Base-by-base conservation (phyloP, 148 eudicot species). In the Camellia sinensis region DNA sequence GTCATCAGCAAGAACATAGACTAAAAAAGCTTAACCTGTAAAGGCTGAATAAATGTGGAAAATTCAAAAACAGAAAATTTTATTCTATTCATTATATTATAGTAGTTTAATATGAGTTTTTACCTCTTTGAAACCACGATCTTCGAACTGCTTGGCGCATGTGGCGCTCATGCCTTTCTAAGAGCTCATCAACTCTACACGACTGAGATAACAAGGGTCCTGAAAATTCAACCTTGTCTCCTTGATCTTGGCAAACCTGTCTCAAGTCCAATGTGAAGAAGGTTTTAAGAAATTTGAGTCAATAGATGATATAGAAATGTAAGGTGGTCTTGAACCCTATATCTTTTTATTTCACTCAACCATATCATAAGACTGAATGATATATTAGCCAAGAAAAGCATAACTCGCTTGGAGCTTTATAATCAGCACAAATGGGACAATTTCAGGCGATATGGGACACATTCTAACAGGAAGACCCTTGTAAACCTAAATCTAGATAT, bases 71-170 rank as follows among this genome's bases (percentile, higher is more conserved):
- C 17, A 3, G 64, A 61, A 61, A 61, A 61, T 18, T 21, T 7
- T 63, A 21, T 63, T 63, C 40, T n/a, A 63, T 11, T 66, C 17
- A 29, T 29, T 66, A 3, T n/a, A 41, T 29, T 1, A 1, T 29
- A 1, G 37, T 29, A 11, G 43, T 7, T 44, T 41, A 7, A 5
- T 40, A 12, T 37, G 70, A 2, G 6, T 2, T 13, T 43, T 79
- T 89, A 90, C 98, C 97, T 95, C 86, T 87, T 78, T 90, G 97
- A 83, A 93, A 92, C 99, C 99, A 93, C 13, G 97, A 91, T 76
- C 93, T 87, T 64, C 97, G 89, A 87, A 87, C 93, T 22, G 90
- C 97, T 80, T 92, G 97, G 78, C 99, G 94, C 71, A 95, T 92
- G 7, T 88, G 98, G 71, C 98, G 99, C 82, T 95, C 99, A 76